A percentile compares a stretch with the other conserved stretches of the same genome.
phyloP scores from a whole-genome alignment of 2,329 filamentous ascomycete genomes.

The Rachicladosporium sp. region DNA sequence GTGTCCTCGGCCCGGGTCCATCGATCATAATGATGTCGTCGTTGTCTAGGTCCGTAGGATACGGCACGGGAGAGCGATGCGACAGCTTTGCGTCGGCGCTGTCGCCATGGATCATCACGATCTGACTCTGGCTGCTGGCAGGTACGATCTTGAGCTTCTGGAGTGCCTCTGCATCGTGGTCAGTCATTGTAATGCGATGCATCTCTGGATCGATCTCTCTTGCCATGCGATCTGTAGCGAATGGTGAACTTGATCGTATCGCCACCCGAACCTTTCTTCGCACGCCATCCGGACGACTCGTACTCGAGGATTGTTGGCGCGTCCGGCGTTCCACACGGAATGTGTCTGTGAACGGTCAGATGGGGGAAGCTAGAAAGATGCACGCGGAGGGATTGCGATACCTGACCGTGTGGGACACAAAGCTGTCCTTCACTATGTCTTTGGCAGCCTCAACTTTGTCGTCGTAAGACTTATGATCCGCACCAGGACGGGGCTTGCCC shows the following conservation, averaged over 20 bases:
- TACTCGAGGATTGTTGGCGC: neutral
- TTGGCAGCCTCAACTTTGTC: neutral
- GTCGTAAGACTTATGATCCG: too few relatives aligned
- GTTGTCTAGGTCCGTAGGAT: too few relatives aligned
- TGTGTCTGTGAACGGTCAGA: neutral
- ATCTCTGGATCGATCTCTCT: too few relatives aligned
- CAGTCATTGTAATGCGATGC: neutral
- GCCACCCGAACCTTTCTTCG: neutral
- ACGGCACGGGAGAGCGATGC: too few relatives aligned
- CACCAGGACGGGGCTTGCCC: too few relatives aligned
- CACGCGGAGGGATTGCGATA: neutral
- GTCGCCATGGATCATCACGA: too few relatives aligned
- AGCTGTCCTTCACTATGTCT: neutral
- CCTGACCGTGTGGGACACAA: neutral
- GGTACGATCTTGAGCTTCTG: slow-evolving; percentile 2
- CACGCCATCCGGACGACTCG: neutral
- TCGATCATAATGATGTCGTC: too few relatives aligned
- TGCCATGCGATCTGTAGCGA: slow-evolving; percentile 1
- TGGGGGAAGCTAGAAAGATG: too few relatives aligned
- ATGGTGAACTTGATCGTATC: neutral
- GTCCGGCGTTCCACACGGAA: neutral
- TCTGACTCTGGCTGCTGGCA: too few relatives aligned
- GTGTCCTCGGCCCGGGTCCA: too few relatives aligned
- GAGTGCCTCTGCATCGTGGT: neutral
- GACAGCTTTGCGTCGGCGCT: too few relatives aligned